Conservation (phyloP, 2,329 filamentous ascomycete genomes). For the Leptodontidium sp. region DNA sequence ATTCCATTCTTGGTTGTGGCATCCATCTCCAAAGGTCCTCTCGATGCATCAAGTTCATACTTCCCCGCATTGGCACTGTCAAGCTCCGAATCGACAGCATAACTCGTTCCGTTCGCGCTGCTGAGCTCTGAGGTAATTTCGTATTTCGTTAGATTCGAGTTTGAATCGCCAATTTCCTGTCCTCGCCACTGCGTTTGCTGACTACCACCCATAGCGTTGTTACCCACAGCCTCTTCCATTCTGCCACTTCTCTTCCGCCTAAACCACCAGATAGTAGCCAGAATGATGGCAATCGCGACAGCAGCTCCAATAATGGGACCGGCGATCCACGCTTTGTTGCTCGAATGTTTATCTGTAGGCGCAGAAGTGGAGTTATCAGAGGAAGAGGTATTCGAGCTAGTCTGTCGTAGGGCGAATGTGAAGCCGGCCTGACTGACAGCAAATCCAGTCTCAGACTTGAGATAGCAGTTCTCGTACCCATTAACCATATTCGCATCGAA, state of each 20-base stretch:
- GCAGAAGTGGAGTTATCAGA: neutral
- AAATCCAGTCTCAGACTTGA: slow-evolving; percentile 1
- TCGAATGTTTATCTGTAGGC: neutral
- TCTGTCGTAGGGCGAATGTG: slow-evolving; percentile 2
- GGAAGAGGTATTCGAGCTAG: neutral
- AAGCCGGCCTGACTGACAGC: neutral
- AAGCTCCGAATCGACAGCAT: neutral
- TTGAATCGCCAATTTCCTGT: neutral
- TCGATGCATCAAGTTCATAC: slow-evolving; percentile 7
- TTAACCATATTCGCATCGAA: neutral
- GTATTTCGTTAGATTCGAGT: neutral
- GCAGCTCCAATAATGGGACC: neutral
- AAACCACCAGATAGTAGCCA: slow-evolving; percentile 1
- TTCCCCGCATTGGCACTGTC: neutral
- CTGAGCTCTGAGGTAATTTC: neutral
- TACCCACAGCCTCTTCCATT: neutral
- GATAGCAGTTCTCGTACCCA: slow-evolving; percentile 12
- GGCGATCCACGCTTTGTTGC: slow-evolving; percentile 1
- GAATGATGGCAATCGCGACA: neutral
- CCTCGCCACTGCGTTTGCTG: neutral
- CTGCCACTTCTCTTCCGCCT: neutral
- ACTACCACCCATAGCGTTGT: neutral
- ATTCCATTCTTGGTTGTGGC: neutral
- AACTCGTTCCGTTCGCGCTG: neutral
- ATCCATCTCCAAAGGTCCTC: neutral